These are phyloP conservation scores for Eucalyptus regnans DNA, from an alignment of 345 rosid species.

Conservation along the genomic window DNA sequence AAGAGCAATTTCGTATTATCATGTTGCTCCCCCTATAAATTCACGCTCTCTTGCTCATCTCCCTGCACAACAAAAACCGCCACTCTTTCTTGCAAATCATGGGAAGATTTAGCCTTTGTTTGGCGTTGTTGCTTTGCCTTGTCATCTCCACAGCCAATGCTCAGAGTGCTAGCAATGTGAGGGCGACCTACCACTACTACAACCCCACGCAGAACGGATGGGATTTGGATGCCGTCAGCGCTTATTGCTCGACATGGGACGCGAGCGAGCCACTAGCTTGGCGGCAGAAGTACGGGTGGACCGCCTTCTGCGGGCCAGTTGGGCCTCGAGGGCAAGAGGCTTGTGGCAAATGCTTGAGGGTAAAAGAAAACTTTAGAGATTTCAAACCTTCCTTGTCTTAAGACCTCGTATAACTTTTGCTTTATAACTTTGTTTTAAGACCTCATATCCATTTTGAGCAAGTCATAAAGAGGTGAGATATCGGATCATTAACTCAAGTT, in stretches of 20 bases:
- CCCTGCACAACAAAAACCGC: no score
- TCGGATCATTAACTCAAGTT: background rate
- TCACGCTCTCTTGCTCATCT: no score
- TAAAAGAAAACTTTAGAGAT: background rate
- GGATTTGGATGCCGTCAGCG: conserved; percentile 33
- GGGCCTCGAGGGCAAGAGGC: conserved; percentile 47
- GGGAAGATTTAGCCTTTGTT: background rate
- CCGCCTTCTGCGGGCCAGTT: conserved; percentile 50
- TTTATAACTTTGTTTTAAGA: background rate
- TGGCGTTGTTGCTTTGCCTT: background rate
- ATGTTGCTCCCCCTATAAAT: no score
- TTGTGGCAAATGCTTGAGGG: conserved; percentile 46
- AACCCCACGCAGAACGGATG: conserved; percentile 27
- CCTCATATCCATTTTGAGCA: background rate
- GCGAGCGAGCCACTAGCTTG: conserved; percentile 38
- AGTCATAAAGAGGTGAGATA: background rate
- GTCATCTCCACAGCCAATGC: background rate
- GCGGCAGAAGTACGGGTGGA: conserved; percentile 55
- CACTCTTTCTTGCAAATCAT: background rate
- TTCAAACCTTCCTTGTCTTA: background rate
- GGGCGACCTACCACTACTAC: conserved; percentile 9
- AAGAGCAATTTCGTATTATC: no score
- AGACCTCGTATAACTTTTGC: no score
- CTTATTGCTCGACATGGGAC: conserved; percentile 57
- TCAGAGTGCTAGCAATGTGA: conserved; percentile 7